Evolutionary conservation across 257 asterid species (phyloP), one percentile per base, ranked within the genome.

Genomic region (Buddleja alternifolia): DNA sequence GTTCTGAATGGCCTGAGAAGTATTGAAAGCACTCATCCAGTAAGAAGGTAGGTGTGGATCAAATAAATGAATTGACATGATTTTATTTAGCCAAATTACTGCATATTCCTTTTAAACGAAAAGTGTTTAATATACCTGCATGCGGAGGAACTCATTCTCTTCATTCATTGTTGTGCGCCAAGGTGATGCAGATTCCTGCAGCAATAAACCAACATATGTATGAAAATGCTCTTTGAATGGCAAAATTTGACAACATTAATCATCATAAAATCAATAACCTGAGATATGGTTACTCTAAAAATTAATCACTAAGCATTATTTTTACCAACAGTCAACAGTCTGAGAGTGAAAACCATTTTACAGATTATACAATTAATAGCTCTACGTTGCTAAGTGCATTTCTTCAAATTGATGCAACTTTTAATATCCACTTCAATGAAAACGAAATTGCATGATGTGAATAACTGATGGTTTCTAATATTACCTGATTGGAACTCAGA

Each of bases 71-170:
- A 14, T 24, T 16, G 52, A 11, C 14, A 19, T 51, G 74, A 25
- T 67, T 52, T 61, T 12, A 39, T 11, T 23, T 66, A 5, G 58
- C 66, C 19, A 46, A 56, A 40, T 20, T 34, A 39, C 17, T 32
- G 23, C 39, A 70, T 55, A 53, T 40, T 58, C 69, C 36, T 60
- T 20, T 23, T 8, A 16, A 44, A 45, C 4, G 41, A 4, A 3
- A 29, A 24, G 23, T 60, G 16, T 8, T 1, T 36, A 54, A 53
- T 4, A 60, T 86, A 91, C 99, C 97, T 94, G 96, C 80, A 94
- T 81, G 36, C 86, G 90, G 44, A 94, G 95, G 83, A 91, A 90
- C 84, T 94, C 99, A 77, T 87, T 91, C 79, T 93, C 97, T 85
- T 91, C 99, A 48, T 85, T 92, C 48, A 80, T 70, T 56, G 91